phyloP scores from a whole-genome alignment of 306 rosid genomes.

The Arachis hypogaea region DNA sequence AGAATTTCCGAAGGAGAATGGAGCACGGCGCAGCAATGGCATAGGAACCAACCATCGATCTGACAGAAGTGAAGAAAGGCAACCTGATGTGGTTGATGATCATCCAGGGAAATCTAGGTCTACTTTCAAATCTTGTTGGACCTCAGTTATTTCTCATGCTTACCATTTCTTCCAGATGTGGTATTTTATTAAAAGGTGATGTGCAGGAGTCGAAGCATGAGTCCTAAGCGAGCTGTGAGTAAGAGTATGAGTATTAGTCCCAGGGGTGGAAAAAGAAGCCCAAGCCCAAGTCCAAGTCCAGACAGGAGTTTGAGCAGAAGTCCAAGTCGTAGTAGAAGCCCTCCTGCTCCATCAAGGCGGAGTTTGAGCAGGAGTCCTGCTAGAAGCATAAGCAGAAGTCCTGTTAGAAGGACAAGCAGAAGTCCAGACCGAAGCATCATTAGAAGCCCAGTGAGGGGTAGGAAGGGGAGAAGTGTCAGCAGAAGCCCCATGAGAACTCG shows the following conservation, averaged over 20 bases:
- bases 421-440: slow-evolving; percentile 51
- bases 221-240: slow-evolving; percentile 85
- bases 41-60: slow-evolving; percentile 56
- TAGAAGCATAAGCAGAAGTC: slow-evolving; percentile 61
- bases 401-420: slow-evolving; percentile 52
- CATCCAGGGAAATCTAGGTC: slow-evolving; percentile 94
- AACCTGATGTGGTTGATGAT: slow-evolving; percentile 79
- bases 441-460: slow-evolving; percentile 43
- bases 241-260: slow-evolving; percentile 97
- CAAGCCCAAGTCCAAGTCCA: slow-evolving; percentile 58
- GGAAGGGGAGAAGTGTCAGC: slow-evolving; percentile 34
- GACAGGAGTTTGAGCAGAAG: slow-evolving; percentile 59
- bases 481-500: slow-evolving; percentile 39
- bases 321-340: slow-evolving; percentile 65
- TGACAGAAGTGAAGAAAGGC: slow-evolving; percentile 68
- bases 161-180: slow-evolving; percentile 60
- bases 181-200: slow-evolving; percentile 75
- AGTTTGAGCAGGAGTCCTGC: slow-evolving; percentile 72
- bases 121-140: slow-evolving; percentile 63
- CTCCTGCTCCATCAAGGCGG: slow-evolving; percentile 48
- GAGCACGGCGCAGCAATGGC: slow-evolving; percentile 70
- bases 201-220: slow-evolving; percentile 94
- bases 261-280: slow-evolving; percentile 65
- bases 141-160: slow-evolving; percentile 75
- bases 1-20: slow-evolving; percentile 66